Percentiles rank a stretch among this genome's conserved stretches.
phyloP scores from a whole-genome alignment of 2,329 filamentous ascomycete species.

The Exophiala viscosa region DNA sequence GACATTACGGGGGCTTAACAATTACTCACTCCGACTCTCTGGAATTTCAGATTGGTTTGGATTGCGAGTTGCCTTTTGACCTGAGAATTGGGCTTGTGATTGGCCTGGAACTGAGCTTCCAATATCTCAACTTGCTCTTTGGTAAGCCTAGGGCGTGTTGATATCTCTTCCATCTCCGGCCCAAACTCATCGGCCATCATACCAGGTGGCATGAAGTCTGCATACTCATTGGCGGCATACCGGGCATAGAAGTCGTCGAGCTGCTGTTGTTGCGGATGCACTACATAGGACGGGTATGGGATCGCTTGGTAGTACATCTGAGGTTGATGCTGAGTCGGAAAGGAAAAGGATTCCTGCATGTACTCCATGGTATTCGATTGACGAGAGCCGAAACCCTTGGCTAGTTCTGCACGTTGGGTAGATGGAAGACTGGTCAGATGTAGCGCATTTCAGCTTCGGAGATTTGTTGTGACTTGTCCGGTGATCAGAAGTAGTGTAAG shows the following conservation, averaged over 20 bases:
- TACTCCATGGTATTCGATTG: constrained; percentile 9
- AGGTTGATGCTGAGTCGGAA: constrained; percentile 20
- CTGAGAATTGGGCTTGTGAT: constrained; percentile 50
- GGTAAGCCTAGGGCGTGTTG: constrained; percentile 48
- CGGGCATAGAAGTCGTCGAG: constrained; percentile 15
- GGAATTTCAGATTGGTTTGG: constrained; percentile 47
- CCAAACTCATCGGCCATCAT: constrained; percentile 43
- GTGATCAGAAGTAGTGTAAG: not conserved
- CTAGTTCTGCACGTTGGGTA: not conserved
- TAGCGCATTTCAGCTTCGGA: not conserved
- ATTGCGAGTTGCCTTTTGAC: constrained; percentile 48
- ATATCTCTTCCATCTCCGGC: constrained; percentile 43
- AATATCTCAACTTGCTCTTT: constrained; percentile 51
- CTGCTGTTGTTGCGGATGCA: constrained; percentile 18
- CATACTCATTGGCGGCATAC: constrained; percentile 34
- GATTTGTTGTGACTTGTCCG: not conserved
- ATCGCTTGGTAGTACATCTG: constrained; percentile 24
- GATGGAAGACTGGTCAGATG: not conserved
- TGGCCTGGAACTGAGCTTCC: constrained; percentile 48
- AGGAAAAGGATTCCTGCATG: constrained; percentile 14
- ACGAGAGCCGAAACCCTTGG: not conserved
- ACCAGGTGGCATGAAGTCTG: constrained; percentile 41
- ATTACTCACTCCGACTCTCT: constrained; percentile 47
- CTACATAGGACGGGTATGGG: constrained; percentile 13
- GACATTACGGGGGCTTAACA: not conserved